A percentile compares a stretch with the other conserved stretches of the same genome.
Evolutionary conservation across 306 rosid genomes (phyloP).

Genomic region (Sophora flavescens): DNA sequence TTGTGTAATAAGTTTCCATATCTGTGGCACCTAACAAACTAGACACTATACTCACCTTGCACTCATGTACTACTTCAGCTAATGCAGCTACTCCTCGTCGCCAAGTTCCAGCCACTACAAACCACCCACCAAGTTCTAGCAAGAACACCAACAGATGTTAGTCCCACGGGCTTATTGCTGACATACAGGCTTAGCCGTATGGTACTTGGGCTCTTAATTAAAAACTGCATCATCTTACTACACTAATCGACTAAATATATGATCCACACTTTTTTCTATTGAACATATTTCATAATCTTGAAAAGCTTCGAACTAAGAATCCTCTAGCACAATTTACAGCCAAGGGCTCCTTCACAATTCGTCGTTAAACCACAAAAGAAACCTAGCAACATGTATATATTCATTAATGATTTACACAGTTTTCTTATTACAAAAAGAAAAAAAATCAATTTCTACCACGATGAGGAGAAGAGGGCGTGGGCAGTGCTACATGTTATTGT

Average conservation of each 20-base stretch:
- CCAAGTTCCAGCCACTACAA: background rate
- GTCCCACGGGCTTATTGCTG: background rate
- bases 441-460: slow-evolving; percentile 46
- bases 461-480: slow-evolving; percentile 31
- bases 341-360: slow-evolving; percentile 3
- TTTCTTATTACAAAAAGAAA: slow-evolving; percentile 44
- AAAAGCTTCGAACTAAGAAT: too few species aligned
- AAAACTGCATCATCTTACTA: background rate
- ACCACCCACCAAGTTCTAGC: background rate
- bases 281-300: too few species aligned
- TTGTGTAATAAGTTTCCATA: too few species aligned
- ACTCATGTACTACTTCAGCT: too few species aligned
- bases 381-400: slow-evolving; percentile 47
- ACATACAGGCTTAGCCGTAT: background rate
- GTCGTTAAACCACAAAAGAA: slow-evolving; percentile 16
- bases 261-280: background rate
- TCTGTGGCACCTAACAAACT: too few species aligned
- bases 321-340: background rate
- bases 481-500: slow-evolving; percentile 52
- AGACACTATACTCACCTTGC: background rate
- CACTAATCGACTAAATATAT: background rate
- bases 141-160: background rate
- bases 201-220: background rate
- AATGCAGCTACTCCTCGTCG: background rate
- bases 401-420: slow-evolving; percentile 61